Evolutionary conservation across 108 stramenopile species (phyloP).

Genomic region (Chaetoceros muelleri): DNA sequence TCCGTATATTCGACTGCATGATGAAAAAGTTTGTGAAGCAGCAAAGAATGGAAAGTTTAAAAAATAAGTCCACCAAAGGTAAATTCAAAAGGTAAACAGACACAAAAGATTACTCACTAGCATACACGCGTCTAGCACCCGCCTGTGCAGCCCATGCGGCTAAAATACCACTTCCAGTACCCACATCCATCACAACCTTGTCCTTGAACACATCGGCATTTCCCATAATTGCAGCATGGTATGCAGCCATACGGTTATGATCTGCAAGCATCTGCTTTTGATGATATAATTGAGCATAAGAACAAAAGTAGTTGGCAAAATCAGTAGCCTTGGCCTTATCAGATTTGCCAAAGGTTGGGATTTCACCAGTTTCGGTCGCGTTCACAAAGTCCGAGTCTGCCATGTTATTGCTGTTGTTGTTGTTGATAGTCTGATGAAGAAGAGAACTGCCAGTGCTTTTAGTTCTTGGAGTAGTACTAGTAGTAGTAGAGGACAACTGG

Average conservation of each 20-base stretch:
- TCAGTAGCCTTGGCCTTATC: slow-evolving; percentile 81
- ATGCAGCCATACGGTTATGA: slow-evolving; percentile 96
- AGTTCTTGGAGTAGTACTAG: too few species aligned
- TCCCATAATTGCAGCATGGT: slow-evolving; percentile 92
- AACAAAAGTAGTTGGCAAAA: slow-evolving; percentile 93
- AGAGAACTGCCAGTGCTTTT: too few species aligned
- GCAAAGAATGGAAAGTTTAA: not conserved
- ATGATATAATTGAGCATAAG: slow-evolving; percentile 94
- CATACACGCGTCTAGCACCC: slow-evolving; percentile 89
- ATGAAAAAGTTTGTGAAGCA: too few species aligned
- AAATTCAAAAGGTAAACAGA: not conserved
- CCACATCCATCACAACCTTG: slow-evolving; percentile 98
- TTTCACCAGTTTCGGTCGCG: slow-evolving; percentile 49
- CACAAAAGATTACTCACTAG: slow-evolving; percentile 20
- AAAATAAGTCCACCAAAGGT: not conserved
- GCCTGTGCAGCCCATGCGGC: slow-evolving; percentile 97
- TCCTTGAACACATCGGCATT: slow-evolving; percentile 88
- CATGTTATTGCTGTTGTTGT: slow-evolving; percentile 4
- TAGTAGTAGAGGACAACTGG: too few species aligned
- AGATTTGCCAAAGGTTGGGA: slow-evolving; percentile 72
- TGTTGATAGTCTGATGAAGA: too few species aligned
- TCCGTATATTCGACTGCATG: slow-evolving; percentile 88
- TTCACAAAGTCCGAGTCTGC: slow-evolving; percentile 39
- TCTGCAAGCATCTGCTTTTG: slow-evolving; percentile 99
- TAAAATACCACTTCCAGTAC: slow-evolving; percentile 94